Conservation (phyloP, 2,329 filamentous ascomycete genomes). For the Aspergillus niger region DNA sequence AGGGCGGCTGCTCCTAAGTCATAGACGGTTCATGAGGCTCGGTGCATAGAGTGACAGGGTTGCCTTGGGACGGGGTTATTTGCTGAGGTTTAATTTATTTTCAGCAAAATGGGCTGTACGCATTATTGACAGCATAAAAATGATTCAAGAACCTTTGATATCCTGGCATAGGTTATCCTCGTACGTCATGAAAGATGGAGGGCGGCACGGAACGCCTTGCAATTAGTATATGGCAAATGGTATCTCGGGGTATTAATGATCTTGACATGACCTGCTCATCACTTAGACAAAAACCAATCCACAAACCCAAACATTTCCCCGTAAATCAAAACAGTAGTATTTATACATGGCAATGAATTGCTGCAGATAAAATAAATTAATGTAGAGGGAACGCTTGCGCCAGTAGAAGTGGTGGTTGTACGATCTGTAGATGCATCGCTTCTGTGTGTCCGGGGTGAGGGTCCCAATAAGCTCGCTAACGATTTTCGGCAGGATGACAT, state of each 20-base stretch:
- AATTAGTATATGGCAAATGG: slow-evolving; percentile 19
- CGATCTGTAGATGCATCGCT: slow-evolving; percentile 27
- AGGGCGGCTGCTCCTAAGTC: slow-evolving; percentile 75
- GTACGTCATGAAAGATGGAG: slow-evolving; percentile 20
- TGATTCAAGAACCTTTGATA: slow-evolving; percentile 47
- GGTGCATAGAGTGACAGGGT: slow-evolving; percentile 48
- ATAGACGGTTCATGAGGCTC: slow-evolving; percentile 43
- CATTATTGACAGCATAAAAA: slow-evolving; percentile 47
- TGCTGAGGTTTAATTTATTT: slow-evolving; percentile 38
- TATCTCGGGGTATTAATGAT: slow-evolving; percentile 17
- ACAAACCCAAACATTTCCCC: slow-evolving; percentile 8
- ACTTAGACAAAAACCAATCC: slow-evolving; percentile 16
- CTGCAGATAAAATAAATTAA: neutral
- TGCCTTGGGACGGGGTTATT: slow-evolving; percentile 42
- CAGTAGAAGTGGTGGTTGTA: slow-evolving; percentile 9
- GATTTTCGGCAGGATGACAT: slow-evolving; percentile 45
- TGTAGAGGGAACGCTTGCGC: neutral
- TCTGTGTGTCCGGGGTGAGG: slow-evolving; percentile 37
- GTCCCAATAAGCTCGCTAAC: slow-evolving; percentile 44
- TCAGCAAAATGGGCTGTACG: slow-evolving; percentile 44
- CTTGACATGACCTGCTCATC: slow-evolving; percentile 17
- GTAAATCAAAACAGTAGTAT: neutral
- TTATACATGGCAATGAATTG: neutral
- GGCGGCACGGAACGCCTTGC: slow-evolving; percentile 9
- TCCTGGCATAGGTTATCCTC: slow-evolving; percentile 28